Evolutionary conservation across 148 eudicot genomes (phyloP), one percentile per base, ranked within the genome.

Genomic region (Cornus florida): DNA sequence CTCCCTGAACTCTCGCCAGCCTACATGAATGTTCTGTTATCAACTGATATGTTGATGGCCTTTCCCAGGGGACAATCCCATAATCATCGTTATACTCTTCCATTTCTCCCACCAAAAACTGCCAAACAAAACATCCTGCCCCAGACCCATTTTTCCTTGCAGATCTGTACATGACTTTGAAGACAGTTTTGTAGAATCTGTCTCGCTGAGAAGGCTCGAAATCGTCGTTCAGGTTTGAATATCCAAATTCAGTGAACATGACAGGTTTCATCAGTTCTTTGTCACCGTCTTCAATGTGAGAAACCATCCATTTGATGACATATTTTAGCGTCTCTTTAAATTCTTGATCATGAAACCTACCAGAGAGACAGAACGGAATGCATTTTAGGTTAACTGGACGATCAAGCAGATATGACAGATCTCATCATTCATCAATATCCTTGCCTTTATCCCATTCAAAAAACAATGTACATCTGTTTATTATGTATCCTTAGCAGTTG

Each of bases 231-330:
- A 85, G 80, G 69, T 84, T 84, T 13, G 99, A 96, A 11, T 91
- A 76, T 28, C 99, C 99, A 22, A 92, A 93, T 82, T 96, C 99
- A 14, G 98, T 93, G 82, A 96, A 82, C 86, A 91, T 75, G 19
- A 96, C 86, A 0, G 99, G 99, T 77, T 96, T 96, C 43, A 86
- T 88, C 70, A 93, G 91, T 75, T 86, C 92, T 74, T 87, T 86
- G 75, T 91, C 91, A 11, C 95, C 93, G 65, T 96, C 98, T 85
- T 93, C 99, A 57, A 93, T 87, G 85, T 96, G 99, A 68, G 98
- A 89, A 46, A 83, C 73, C 83, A 90, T 81, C 98, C 98, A 96
- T 70, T 92, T 94, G 80, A 86, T 71, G 31, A 86, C 89, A 74
- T 88, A 96, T 56, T 88, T 90, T 73, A 96, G 78, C 81, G 90